Conservation (phyloP, 2,329 filamentous ascomycete species). For the Aspergillus viridinutans region DNA sequence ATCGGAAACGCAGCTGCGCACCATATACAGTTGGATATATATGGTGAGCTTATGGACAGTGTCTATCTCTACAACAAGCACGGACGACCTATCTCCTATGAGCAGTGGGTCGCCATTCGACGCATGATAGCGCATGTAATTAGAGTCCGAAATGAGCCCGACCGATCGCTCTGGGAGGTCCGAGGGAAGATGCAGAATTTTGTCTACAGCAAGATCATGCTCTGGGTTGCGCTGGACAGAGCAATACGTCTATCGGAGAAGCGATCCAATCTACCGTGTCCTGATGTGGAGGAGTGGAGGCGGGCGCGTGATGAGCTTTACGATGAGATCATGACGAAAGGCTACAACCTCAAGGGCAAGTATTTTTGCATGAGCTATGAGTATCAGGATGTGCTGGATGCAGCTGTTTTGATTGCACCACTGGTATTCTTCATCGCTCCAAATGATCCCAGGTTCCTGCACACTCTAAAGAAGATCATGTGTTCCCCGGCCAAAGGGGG, state of each 20-base stretch:
- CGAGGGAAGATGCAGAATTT: slow-evolving; percentile 72
- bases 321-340: slow-evolving; percentile 74
- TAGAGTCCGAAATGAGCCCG: slow-evolving; percentile 61
- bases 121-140: slow-evolving; percentile 68
- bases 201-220: slow-evolving; percentile 76
- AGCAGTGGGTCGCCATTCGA: slow-evolving; percentile 69
- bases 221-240: slow-evolving; percentile 79
- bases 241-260: slow-evolving; percentile 71
- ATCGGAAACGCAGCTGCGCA: slow-evolving; percentile 74
- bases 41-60: slow-evolving; percentile 72
- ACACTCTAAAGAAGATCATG: slow-evolving; percentile 68
- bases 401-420: slow-evolving; percentile 70
- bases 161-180: slow-evolving; percentile 84
- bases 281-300: slow-evolving; percentile 64
- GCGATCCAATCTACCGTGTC: slow-evolving; percentile 65
- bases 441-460: slow-evolving; percentile 70
- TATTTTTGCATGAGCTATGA: slow-evolving; percentile 76
- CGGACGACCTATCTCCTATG: slow-evolving; percentile 70
- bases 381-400: slow-evolving; percentile 64
- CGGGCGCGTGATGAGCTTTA: slow-evolving; percentile 63
- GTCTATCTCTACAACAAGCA: slow-evolving; percentile 79
- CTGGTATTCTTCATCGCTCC: slow-evolving; percentile 76
- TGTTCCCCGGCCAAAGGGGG: slow-evolving; percentile 70
- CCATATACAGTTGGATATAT: slow-evolving; percentile 75
- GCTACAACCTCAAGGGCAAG: slow-evolving; percentile 65